Percentiles rank a stretch among this genome's conserved stretches.
Evolutionary conservation across 2,329 filamentous ascomycete species (phyloP).

Genomic region (Ophiostoma populinum): DNA sequence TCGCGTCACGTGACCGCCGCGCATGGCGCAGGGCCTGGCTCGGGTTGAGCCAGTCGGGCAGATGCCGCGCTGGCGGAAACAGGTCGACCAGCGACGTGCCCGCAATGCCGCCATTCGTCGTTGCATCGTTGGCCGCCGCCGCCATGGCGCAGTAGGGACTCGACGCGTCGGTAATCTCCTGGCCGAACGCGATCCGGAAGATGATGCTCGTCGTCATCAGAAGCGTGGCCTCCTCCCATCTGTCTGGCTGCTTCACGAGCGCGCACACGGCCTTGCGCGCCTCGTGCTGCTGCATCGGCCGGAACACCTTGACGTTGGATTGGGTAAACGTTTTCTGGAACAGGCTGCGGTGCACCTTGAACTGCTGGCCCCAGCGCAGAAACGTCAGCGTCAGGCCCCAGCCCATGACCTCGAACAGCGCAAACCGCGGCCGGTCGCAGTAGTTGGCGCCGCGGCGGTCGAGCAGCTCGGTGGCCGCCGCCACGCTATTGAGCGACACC

Average conservation of each 20-base stretch:
- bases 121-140: slow-evolving; percentile 10
- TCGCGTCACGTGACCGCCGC: slow-evolving; percentile 16
- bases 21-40: slow-evolving; percentile 11
- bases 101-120: slow-evolving; percentile 16
- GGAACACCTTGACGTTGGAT: slow-evolving; percentile 8
- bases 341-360: slow-evolving; percentile 23
- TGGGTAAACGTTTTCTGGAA: slow-evolving; percentile 23
- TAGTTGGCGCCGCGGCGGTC: slow-evolving; percentile 23
- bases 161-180: slow-evolving; percentile 19
- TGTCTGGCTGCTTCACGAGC: slow-evolving; percentile 17
- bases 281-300: slow-evolving; percentile 16
- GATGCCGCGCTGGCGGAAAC: slow-evolving; percentile 25
- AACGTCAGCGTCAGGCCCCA: slow-evolving; percentile 28
- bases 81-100: slow-evolving; percentile 27
- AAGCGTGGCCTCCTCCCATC: slow-evolving; percentile 21
- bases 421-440: slow-evolving; percentile 22
- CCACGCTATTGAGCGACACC: slow-evolving; percentile 20
- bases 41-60: slow-evolving; percentile 17
- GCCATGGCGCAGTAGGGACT: slow-evolving; percentile 25
- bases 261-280: slow-evolving; percentile 16
- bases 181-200: slow-evolving; percentile 26
- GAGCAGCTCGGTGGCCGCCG: slow-evolving; percentile 22
- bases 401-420: slow-evolving; percentile 22
- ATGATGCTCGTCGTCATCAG: slow-evolving; percentile 25
- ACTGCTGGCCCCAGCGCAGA: slow-evolving; percentile 22